Conservation (phyloP, 202 grass and related monocot genomes). For the Sporobolus alterniflorus region DNA sequence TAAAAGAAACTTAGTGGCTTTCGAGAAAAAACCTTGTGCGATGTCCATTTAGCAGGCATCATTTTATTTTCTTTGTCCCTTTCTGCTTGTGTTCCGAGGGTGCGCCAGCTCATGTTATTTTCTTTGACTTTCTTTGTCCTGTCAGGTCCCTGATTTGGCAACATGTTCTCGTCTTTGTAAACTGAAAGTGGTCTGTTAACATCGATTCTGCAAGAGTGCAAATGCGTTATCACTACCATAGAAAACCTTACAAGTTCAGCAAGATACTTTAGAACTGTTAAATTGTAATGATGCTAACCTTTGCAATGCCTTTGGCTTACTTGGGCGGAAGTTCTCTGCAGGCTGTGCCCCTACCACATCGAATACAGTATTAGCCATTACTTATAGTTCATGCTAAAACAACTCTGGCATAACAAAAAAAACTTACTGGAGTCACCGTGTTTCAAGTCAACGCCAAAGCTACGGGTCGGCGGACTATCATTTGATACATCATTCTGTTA, state of each 20-base stretch:
- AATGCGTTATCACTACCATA: background rate
- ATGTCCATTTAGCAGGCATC: slow-evolving; percentile 79
- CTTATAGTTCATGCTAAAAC: slow-evolving; percentile 5
- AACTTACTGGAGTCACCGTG: slow-evolving; percentile 52
- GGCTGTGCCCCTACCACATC: slow-evolving; percentile 54
- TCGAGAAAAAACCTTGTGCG: slow-evolving; percentile 65
- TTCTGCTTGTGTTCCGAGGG: slow-evolving; percentile 72
- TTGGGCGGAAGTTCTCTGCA: slow-evolving; percentile 29
- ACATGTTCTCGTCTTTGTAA: slow-evolving; percentile 75
- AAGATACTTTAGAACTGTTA: slow-evolving; percentile 17
- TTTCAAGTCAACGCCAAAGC: slow-evolving; percentile 72
- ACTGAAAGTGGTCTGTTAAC: slow-evolving; percentile 60
- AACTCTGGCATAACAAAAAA: background rate
- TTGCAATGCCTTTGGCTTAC: slow-evolving; percentile 52
- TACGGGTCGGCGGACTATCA: slow-evolving; percentile 51
- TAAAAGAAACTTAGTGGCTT: slow-evolving; percentile 9
- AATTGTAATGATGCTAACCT: slow-evolving; percentile 48
- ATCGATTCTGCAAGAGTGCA: slow-evolving; percentile 45
- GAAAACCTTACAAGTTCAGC: background rate
- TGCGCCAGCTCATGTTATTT: slow-evolving; percentile 53
- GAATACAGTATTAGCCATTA: slow-evolving; percentile 30
- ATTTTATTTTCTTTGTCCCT: slow-evolving; percentile 92
- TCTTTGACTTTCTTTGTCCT: slow-evolving; percentile 44
- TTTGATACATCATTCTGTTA: slow-evolving; percentile 56
- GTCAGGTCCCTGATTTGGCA: slow-evolving; percentile 40